A percentile compares a stretch with the other conserved stretches of the same genome.
Conservation (phyloP, 257 asterid genomes). For the Dorcoceras hygrometricum region DNA sequence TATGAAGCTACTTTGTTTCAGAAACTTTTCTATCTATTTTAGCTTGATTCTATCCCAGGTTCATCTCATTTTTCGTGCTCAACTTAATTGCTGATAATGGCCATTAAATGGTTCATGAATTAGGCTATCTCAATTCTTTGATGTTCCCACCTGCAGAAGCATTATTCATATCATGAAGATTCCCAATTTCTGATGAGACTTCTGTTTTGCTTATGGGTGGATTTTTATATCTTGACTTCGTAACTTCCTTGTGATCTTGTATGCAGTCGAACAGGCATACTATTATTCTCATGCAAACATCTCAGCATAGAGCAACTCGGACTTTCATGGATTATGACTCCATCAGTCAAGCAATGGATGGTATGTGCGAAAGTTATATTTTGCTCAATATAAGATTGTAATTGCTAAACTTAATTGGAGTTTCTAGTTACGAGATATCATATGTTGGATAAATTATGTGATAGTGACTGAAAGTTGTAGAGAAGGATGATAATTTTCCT, state of each 20-base stretch:
- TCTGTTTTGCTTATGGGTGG: neutral
- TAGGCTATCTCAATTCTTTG: neutral
- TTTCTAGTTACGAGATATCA: neutral
- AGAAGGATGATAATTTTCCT: neutral
- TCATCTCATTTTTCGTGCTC: neutral
- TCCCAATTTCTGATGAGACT: conserved; percentile 2
- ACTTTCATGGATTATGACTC: conserved; percentile 93
- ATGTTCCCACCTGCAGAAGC: neutral
- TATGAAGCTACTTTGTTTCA: neutral
- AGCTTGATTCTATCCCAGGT: neutral
- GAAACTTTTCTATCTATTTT: neutral
- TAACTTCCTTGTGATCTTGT: conserved; percentile 1
- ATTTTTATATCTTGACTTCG: neutral
- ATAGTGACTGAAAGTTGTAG: neutral
- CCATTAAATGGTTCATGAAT: conserved; percentile 7
- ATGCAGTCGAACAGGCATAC: conserved; percentile 90
- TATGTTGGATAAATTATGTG: neutral
- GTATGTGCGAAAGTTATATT: conserved; percentile 33
- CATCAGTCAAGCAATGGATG: conserved; percentile 88
- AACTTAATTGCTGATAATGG: neutral
- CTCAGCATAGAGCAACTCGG: conserved; percentile 77
- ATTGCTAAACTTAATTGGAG: neutral
- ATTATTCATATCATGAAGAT: neutral
- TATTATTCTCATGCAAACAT: conserved; percentile 84
- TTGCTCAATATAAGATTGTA: neutral